Conservation (phyloP, 1,284 basidiomycete genomes). For the Microbotryum saponariae region DNA sequence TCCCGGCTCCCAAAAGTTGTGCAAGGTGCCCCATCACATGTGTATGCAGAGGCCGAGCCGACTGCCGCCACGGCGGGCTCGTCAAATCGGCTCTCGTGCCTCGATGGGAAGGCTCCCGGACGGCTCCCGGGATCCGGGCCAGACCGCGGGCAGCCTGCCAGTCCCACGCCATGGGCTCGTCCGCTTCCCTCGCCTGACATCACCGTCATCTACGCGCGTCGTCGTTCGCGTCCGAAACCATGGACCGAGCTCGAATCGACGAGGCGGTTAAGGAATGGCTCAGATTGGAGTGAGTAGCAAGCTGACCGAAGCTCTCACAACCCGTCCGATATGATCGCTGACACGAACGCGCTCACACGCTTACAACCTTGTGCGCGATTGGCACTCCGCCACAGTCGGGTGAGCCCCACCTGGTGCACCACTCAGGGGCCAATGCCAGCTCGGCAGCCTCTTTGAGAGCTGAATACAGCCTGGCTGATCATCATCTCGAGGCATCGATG, state of each 20-base stretch:
- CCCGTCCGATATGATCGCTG: background rate
- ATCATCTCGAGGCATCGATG: background rate
- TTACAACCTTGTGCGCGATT: background rate
- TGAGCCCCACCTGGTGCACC: background rate
- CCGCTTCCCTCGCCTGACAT: too few relatives aligned
- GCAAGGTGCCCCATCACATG: too few relatives aligned
- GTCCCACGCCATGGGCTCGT: too few relatives aligned
- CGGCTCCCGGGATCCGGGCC: too few relatives aligned
- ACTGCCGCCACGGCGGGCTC: too few relatives aligned
- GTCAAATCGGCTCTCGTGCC: too few relatives aligned
- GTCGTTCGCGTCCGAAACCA: too few relatives aligned
- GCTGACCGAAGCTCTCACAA: background rate
- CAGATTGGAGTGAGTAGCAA: constrained; percentile 19
- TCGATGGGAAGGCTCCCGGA: too few relatives aligned
- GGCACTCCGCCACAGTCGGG: background rate
- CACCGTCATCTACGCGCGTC: too few relatives aligned
- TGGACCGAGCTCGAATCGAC: background rate
- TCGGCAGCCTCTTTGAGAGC: background rate
- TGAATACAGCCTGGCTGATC: background rate
- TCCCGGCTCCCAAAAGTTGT: too few relatives aligned
- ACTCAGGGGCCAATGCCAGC: background rate
- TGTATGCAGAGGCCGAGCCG: too few relatives aligned
- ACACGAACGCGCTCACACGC: background rate
- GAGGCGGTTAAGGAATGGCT: constrained; percentile 20
- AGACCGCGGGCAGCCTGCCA: too few relatives aligned